Base-by-base conservation (phyloP, 2,329 filamentous ascomycete species). In the Calcarisporium arbuscula region DNA sequence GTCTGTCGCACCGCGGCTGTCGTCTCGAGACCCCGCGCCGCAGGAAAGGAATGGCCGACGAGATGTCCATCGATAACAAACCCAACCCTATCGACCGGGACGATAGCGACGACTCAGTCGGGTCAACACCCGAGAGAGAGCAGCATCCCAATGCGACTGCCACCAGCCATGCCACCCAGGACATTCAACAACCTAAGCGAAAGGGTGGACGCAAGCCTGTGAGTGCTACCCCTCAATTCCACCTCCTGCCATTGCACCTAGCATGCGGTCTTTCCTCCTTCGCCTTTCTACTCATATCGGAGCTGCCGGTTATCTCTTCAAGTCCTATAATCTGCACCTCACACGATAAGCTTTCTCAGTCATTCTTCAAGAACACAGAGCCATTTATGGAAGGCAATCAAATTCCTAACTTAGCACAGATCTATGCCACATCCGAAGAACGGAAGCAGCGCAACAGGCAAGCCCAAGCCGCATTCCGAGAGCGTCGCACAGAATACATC, bases 191-290 rank as follows among this genome's bases (percentile, higher is more conserved):
- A 43, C 88, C 89, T 57, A 98, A 98, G 72, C 80, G 92, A 56
- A 98, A 98, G 70, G 92, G 92, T 54, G 92, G 92, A 42, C 82
- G 92, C 56, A 98, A 96, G 70, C 92, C 92, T 56, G 92, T 96
- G 80, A 61, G 74, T 95, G 30, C 20, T 30, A 19, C 21, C 17
- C 21, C 18, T 21, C 29, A 11, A 19, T 22, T 32, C 28, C 26
- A 25, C 10, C 15, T 30, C n/a, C 18, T 28, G 6, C 21, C 23
- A 27, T 22, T 32, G 17, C 32, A 34, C 8, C 25, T 39, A 21
- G 29, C 35, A 21, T 32, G 10, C 30, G 16, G 19, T 18, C 19
- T 21, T 22, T 26, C 23, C 15, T 27, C n/a, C 12, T 25, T 20
- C 21, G 11, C 26, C 25, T 9, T n/a, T 16, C 33, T 12, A 21